phyloP scores from a whole-genome alignment of 257 asterid species.

The Agastache rugosa region DNA sequence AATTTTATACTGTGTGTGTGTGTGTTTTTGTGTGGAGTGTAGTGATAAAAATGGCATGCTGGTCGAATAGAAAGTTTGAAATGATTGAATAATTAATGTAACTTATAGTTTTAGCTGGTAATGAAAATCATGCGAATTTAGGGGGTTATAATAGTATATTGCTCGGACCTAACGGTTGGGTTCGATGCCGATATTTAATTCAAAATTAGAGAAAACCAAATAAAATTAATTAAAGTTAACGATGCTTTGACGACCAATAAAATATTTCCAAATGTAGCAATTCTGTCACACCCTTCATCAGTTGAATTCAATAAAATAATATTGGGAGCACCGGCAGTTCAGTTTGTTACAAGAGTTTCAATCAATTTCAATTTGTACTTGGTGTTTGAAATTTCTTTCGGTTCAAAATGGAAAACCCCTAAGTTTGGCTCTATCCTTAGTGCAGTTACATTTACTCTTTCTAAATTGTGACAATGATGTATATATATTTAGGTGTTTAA shows the following conservation, averaged over 20 bases:
- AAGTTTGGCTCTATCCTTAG: background rate
- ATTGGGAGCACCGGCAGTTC: background rate
- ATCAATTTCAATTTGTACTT: background rate
- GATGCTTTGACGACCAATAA: background rate
- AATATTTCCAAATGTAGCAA: background rate
- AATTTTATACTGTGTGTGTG: background rate
- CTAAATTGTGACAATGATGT: background rate
- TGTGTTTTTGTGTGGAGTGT: background rate
- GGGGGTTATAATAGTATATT: background rate
- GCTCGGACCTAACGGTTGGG: constrained; percentile 13
- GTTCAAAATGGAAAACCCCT: background rate
- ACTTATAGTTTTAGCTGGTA: constrained; percentile 12
- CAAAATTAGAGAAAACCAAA: background rate
- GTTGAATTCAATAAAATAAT: background rate
- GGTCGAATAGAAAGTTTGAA: constrained; percentile 13
- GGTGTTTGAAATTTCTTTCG: background rate
- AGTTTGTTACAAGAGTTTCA: background rate
- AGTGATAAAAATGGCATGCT: constrained; percentile 23
- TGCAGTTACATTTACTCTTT: background rate
- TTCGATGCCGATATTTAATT: constrained; percentile 3
- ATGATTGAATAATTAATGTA: background rate
- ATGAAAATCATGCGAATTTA: constrained; percentile 10
- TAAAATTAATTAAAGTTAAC: constrained; percentile 3
- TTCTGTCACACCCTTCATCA: background rate
- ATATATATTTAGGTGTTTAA: too few relatives aligned